Base-by-base conservation (phyloP, 768 basidiomycete species). In the Calocybe cyanea region DNA sequence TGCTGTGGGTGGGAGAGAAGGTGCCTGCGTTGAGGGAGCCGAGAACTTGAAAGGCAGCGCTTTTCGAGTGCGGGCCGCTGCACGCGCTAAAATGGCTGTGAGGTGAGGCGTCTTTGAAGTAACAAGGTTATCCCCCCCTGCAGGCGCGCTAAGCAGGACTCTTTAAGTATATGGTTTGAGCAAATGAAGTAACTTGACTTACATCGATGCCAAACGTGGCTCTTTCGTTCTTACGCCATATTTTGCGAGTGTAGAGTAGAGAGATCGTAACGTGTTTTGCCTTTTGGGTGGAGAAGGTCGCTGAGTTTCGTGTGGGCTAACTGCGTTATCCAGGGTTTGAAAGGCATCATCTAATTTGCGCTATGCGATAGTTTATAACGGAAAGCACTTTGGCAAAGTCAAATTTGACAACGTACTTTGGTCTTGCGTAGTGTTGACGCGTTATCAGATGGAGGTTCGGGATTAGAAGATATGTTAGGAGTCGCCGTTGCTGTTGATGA, bases 331-430 rank as follows among this genome's bases (percentile, higher is more conserved):
- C 41, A 92, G 61, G 33, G 67, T 73, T 42, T 83, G 78, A 48
- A 92, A 78, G 23, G 86, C 90, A 64, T 91, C 88, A 48, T 88
- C 83, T 38, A 91, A 77, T 65, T 91, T 92, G 39, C 89, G 76
- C 85, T 91, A 48, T 11, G n/a, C n/a, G n/a, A 20, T 34, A 2
- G 20, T 14, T 30, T 10, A n/a, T n/a, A n/a, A 25, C n/a, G 23
- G 24, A 38, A 8, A 15, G 7, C 32, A 45, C 37, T 34, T 19
- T 18, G 25, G 7, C 5, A 3, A 2, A 21, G 6, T 6, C 4
- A 13, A 33, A 11, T 23, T 5, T n/a, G 34, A 25, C 3, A 14
- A 32, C 47, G 37, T 43, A 53, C 55, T 45, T 56, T 56, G 7
- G 52, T 56, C 4, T 49, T 45, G 20, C 52, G 49, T 28, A 53